phyloP scores from a whole-genome alignment of 192 early-diverging fungal genomes.

The Cladochytrium replicatum region DNA sequence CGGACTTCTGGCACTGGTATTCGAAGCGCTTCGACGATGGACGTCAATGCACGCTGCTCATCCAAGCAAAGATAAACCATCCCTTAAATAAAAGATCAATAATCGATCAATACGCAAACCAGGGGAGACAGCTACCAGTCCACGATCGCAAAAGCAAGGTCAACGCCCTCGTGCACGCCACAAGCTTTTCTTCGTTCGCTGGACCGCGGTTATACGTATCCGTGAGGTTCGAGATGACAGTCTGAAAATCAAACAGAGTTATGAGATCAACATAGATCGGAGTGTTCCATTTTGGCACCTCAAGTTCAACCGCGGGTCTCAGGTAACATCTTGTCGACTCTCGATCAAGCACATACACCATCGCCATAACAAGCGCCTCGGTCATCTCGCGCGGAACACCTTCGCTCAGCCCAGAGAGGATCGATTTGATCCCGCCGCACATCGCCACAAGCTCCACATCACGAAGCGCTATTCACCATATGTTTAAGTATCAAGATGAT shows the following conservation, averaged over 20 bases:
- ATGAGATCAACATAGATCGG: not conserved
- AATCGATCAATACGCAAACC: not conserved
- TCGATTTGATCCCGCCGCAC: constrained; percentile 56
- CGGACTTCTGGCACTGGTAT: constrained; percentile 5
- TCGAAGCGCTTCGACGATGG: constrained; percentile 14
- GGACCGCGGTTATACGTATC: constrained; percentile 59
- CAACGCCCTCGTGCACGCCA: constrained; percentile 51
- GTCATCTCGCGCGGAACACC: constrained; percentile 47
- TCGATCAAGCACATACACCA: constrained; percentile 64
- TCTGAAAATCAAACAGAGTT: constrained; percentile 25
- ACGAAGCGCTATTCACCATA: constrained; percentile 52
- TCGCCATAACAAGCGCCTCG: constrained; percentile 47
- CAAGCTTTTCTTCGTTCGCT: constrained; percentile 54
- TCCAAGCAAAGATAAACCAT: constrained; percentile 66
- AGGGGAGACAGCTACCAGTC: constrained; percentile 31
- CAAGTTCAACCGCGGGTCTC: constrained; percentile 66
- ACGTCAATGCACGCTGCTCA: constrained; percentile 55
- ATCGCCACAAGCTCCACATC: constrained; percentile 48
- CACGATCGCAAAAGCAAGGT: constrained; percentile 60
- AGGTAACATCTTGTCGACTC: constrained; percentile 54
- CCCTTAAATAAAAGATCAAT: constrained; percentile 22
- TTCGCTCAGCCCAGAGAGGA: constrained; percentile 59
- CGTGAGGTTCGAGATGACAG: constrained; percentile 68
- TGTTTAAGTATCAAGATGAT: too few relatives aligned
- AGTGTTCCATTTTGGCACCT: constrained; percentile 27